Conservation (phyloP, 306 rosid genomes). For the Coriaria nepalensis region DNA sequence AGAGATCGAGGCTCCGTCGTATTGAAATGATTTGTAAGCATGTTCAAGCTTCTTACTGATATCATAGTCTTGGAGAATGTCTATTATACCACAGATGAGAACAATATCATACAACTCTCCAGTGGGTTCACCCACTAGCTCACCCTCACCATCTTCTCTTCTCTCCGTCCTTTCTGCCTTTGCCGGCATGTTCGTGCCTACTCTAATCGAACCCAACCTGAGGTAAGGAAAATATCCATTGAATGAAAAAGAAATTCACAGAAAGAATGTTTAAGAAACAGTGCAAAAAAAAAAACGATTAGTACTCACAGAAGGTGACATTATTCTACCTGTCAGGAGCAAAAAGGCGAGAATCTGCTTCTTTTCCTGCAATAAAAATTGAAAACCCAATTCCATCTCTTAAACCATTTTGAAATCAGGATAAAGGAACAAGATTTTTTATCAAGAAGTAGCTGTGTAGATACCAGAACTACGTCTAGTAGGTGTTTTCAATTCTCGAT, state of each 20-base stretch:
- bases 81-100: conserved; percentile 71
- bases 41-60: conserved; percentile 94
- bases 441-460: conserved; percentile 12
- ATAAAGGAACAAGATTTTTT: no score
- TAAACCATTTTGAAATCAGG: no score
- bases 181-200: conserved; percentile 82
- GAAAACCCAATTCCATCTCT: background rate
- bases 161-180: conserved; percentile 56
- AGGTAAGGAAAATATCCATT: background rate
- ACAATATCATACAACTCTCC: conserved; percentile 65
- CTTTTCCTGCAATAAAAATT: conserved; percentile 26
- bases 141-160: conserved; percentile 33
- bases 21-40: conserved; percentile 87
- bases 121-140: conserved; percentile 73
- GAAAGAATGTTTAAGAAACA: background rate
- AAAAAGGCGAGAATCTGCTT: conserved; percentile 25
- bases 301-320: background rate
- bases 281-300: no score
- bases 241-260: background rate
- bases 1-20: conserved; percentile 71
- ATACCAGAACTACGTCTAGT: conserved; percentile 23
- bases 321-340: conserved; percentile 47
- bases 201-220: conserved; percentile 42
- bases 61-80: conserved; percentile 91
- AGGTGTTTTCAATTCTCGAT: conserved; percentile 22